phyloP scores from a whole-genome alignment of 768 basidiomycete genomes.

The Panellus pusillus region DNA sequence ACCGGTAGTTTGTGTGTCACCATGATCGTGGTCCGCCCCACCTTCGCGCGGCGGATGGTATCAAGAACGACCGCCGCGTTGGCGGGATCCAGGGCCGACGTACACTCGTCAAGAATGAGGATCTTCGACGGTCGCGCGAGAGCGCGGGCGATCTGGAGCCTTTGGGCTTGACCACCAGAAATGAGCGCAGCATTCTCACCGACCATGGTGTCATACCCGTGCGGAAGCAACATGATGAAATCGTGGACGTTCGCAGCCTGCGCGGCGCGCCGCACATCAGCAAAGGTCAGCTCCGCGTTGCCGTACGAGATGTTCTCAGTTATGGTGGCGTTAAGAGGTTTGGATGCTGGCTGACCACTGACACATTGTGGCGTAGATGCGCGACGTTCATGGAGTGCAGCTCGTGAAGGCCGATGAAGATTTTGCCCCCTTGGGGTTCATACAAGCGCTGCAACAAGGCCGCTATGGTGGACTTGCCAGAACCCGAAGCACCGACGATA shows the following conservation, averaged over 20 bases:
- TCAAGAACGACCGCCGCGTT: slow-evolving; percentile 72
- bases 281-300: slow-evolving; percentile 40
- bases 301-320: slow-evolving; percentile 79
- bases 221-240: slow-evolving; percentile 67
- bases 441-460: slow-evolving; percentile 78
- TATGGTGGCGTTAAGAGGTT: slow-evolving; percentile 79
- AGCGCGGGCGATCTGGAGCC: slow-evolving; percentile 77
- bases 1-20: slow-evolving; percentile 77
- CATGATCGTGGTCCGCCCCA: slow-evolving; percentile 69
- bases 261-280: slow-evolving; percentile 63
- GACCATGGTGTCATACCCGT: slow-evolving; percentile 76
- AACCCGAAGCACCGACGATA: slow-evolving; percentile 81
- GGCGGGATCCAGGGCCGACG: slow-evolving; percentile 67
- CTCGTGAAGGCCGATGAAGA: slow-evolving; percentile 53
- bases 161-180: slow-evolving; percentile 80
- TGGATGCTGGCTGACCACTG: slow-evolving; percentile 77
- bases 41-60: slow-evolving; percentile 59
- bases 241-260: slow-evolving; percentile 72
- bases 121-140: slow-evolving; percentile 62
- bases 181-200: slow-evolving; percentile 80
- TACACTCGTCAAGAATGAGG: slow-evolving; percentile 79
- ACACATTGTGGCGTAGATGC: slow-evolving; percentile 71
- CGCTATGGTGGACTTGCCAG: slow-evolving; percentile 82
- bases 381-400: slow-evolving; percentile 55
- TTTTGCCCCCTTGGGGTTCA: slow-evolving; percentile 60